phyloP scores from a whole-genome alignment of 352 stramenopile genomes.

The Blastocystis sp. region DNA sequence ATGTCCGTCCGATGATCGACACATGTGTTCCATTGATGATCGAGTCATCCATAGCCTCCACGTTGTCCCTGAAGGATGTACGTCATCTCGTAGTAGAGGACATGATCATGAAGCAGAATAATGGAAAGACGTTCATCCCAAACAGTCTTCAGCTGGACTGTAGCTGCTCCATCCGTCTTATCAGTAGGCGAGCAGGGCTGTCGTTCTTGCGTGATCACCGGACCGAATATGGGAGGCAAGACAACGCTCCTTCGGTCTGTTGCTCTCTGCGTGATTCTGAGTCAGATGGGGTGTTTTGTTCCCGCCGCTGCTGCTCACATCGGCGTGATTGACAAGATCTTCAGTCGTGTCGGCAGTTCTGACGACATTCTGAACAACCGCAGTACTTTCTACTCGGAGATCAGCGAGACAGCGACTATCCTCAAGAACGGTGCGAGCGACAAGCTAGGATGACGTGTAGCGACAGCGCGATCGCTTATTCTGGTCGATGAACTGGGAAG shows the following conservation, averaged over 20 bases:
- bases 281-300: slow-evolving; percentile 51
- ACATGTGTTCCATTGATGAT: background rate
- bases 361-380: slow-evolving; percentile 54
- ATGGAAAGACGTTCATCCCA: slow-evolving; percentile 35
- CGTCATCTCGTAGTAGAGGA: slow-evolving; percentile 14
- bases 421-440: background rate
- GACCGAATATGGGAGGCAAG: slow-evolving; percentile 58
- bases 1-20: background rate
- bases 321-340: slow-evolving; percentile 43
- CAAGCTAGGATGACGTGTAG: background rate
- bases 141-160: background rate
- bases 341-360: slow-evolving; percentile 13
- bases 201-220: slow-evolving; percentile 7
- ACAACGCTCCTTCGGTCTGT: slow-evolving; percentile 31
- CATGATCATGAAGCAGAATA: slow-evolving; percentile 22
- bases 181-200: background rate
- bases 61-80: background rate
- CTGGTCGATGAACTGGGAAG: slow-evolving; percentile 45
- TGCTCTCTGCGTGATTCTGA: slow-evolving; percentile 41
- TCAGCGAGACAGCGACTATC: slow-evolving; percentile 31
- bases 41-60: background rate
- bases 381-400: slow-evolving; percentile 35
- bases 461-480: slow-evolving; percentile 41
- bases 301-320: background rate
- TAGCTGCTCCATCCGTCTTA: background rate